Percentiles rank a stretch among this genome's conserved stretches.
Conservation (phyloP, 163 green algal species). For the Coccomyxa subellipsoidea region DNA sequence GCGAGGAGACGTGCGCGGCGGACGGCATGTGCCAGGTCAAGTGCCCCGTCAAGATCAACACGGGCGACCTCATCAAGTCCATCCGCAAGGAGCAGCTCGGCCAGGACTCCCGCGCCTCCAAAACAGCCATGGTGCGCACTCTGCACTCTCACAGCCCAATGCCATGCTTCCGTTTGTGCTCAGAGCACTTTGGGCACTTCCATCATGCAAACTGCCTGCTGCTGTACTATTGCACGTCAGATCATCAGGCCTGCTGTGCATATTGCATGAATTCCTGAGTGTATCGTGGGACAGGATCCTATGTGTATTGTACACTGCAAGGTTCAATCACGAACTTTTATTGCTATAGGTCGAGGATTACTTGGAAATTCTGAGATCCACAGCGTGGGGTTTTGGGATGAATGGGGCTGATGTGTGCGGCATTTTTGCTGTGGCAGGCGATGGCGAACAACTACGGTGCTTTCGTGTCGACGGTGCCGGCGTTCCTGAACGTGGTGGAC, state of each 20-base stretch:
- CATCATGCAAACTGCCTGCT: too few relatives aligned
- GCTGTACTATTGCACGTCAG: too few relatives aligned
- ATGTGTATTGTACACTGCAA: too few relatives aligned
- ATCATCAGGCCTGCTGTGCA: too few relatives aligned
- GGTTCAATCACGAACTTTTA: too few relatives aligned
- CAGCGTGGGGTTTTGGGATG: not conserved
- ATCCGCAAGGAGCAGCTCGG: conserved; percentile 69
- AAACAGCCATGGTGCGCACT: conserved; percentile 34
- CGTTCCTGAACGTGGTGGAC: conserved; percentile 77
- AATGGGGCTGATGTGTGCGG: not conserved
- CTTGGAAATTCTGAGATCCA: too few relatives aligned
- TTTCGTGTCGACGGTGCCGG: conserved; percentile 63
- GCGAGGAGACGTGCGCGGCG: conserved; percentile 89
- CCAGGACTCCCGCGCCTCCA: conserved; percentile 26
- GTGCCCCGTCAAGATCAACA: conserved; percentile 99
- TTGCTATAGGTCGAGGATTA: too few relatives aligned
- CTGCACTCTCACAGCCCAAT: not conserved
- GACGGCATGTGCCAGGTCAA: conserved; percentile 99
- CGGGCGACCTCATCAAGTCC: conserved; percentile 89
- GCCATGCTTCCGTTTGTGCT: too few relatives aligned
- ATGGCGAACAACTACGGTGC: conserved; percentile 81
- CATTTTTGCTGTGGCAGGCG: conserved; percentile 20
- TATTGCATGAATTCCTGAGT: too few relatives aligned
- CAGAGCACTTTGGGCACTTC: too few relatives aligned
- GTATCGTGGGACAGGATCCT: too few relatives aligned